Percentiles rank a stretch among this genome's conserved stretches.
Conservation (phyloP, 2,329 filamentous ascomycete species). For the Cercospora sp. region DNA sequence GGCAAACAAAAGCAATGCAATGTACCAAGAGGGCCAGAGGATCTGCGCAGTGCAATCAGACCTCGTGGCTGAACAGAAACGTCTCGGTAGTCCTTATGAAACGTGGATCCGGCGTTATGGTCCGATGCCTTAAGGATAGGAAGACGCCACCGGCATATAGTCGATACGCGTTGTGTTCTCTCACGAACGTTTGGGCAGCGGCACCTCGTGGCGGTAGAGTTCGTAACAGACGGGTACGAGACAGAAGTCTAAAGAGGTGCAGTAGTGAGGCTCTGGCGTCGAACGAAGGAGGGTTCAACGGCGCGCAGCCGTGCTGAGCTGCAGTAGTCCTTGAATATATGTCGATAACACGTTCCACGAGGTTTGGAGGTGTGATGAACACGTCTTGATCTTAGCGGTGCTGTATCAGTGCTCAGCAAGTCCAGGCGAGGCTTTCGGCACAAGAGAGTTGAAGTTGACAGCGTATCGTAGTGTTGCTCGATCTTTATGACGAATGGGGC, state of each 20-base stretch:
- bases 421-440: background rate
- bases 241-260: slow-evolving; percentile 5
- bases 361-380: background rate
- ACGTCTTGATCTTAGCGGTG: background rate
- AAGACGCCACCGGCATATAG: slow-evolving; percentile 4
- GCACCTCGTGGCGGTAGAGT: slow-evolving; percentile 5
- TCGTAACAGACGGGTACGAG: background rate
- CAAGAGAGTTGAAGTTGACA: background rate
- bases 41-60: background rate
- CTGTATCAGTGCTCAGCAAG: background rate
- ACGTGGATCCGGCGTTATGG: background rate
- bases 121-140: slow-evolving; percentile 1
- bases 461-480: background rate
- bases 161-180: background rate
- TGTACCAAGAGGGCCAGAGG: slow-evolving; percentile 2
- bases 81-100: slow-evolving; percentile 6
- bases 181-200: background rate
- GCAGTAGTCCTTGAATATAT: background rate
- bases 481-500: background rate
- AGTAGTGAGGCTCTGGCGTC: slow-evolving; percentile 4
- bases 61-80: slow-evolving; percentile 9
- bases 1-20: background rate
- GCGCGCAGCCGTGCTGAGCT: slow-evolving; percentile 3
- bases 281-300: background rate
- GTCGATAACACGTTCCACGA: background rate